Base-by-base conservation (phyloP, 2,329 filamentous ascomycete species). In the Ophiostoma ips region DNA sequence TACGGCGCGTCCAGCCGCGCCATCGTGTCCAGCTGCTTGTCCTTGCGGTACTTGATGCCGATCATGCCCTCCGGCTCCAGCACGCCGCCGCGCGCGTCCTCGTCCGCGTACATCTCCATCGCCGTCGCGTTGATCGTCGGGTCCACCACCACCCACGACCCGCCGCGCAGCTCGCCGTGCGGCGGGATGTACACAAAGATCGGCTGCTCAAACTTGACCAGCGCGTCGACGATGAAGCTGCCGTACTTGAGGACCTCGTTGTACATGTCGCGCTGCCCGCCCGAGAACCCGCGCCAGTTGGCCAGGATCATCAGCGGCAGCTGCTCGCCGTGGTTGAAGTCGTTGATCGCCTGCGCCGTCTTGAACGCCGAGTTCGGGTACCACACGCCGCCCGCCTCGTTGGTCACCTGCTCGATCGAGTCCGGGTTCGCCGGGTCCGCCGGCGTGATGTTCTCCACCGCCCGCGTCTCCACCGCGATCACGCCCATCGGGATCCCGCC, bases 261-360 rank as follows among this genome's bases (percentile, higher is more conserved):
- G 81, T 94, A 98, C 92, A 98, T 98, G 70, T 98, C 92, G 59
- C 90, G 87, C 71, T 98, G 92, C 57, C 92, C 92, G 73, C 92
- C 92, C 58, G 92, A 98, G 87, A 98, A 98, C 74, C 92, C 92
- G 81, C 92, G 84, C 92, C 92, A 98, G 77, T 98, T 98, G 70
- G 92, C 92, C 56, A 98, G 81, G 64, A 98, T 98, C 88, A 98
- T 96, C 58, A 98, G 73, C 51, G 92, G 92, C 63, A 98, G 76
- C 72, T 98, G 92, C 71, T 98, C 92, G 65, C 92, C 92, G 58
- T 94, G 81, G 79, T 98, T 98, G 79, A 98, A 98, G 73, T 98
- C 92, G 62, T 84, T 88, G 71, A 98, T 94, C 51, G 92, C 92
- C 69, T 98, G 92, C 3, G 92, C 92, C 55, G 92, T 98, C 84